Percentiles rank a stretch among this genome's conserved stretches.
Conservation (phyloP, 805 yeast genomes). For the Metschnikowia rubicola region DNA sequence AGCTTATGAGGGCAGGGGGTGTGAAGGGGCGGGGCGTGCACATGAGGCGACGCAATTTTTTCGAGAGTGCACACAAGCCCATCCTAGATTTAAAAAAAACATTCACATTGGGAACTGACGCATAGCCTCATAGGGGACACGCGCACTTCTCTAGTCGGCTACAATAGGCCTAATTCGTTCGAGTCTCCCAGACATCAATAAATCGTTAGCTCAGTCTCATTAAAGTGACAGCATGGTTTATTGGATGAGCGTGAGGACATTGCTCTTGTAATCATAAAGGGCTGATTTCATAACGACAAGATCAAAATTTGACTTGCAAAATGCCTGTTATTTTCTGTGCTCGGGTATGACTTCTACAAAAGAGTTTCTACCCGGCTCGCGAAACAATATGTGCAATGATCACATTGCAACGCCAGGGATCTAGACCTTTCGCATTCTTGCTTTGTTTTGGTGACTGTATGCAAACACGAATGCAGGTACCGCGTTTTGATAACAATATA, state of each 20-base stretch:
- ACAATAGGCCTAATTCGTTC: too few relatives aligned
- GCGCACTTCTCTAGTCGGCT: too few relatives aligned
- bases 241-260: too few relatives aligned
- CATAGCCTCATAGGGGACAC: too few relatives aligned
- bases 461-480: conserved; percentile 5
- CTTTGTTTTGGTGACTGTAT: neutral
- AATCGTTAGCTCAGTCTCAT: neutral
- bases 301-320: too few relatives aligned
- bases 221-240: neutral
- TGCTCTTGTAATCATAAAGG: too few relatives aligned
- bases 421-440: neutral
- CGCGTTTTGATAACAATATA: neutral
- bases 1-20: conserved; percentile 4
- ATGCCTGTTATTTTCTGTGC: too few relatives aligned
- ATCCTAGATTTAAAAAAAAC: neutral
- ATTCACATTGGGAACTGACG: neutral
- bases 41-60: neutral
- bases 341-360: too few relatives aligned
- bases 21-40: conserved; percentile 3
- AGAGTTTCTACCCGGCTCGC: too few relatives aligned
- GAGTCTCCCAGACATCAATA: too few relatives aligned
- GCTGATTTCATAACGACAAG: too few relatives aligned
- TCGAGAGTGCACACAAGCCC: neutral
- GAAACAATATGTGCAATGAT: too few relatives aligned
- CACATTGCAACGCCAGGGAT: neutral